Conservation (phyloP, 2,329 filamentous ascomycete genomes). For the Raffaelea albimanens region DNA sequence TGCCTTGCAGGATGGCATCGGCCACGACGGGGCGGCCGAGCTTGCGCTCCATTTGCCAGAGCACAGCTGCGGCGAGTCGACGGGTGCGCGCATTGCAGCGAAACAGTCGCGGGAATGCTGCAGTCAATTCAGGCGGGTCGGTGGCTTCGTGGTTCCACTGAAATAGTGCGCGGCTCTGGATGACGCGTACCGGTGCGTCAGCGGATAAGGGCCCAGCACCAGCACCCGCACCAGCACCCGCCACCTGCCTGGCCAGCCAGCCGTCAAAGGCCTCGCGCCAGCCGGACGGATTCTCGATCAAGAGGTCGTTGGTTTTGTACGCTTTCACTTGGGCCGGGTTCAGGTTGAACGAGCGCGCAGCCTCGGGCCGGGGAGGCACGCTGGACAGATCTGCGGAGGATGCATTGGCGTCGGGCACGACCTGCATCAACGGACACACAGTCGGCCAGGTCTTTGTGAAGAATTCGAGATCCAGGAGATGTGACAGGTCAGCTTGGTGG, state of each 20-base stretch:
- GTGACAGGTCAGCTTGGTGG: slow-evolving; percentile 7
- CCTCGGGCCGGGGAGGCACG: slow-evolving; percentile 5
- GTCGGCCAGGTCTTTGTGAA: slow-evolving; percentile 9
- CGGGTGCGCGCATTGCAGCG: neutral
- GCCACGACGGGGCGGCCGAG: slow-evolving; percentile 17
- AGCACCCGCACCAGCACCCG: neutral
- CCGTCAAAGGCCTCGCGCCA: slow-evolving; percentile 8
- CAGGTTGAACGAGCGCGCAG: no score
- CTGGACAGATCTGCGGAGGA: slow-evolving; percentile 1
- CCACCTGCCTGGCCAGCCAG: slow-evolving; percentile 2
- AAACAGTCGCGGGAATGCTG: slow-evolving; percentile 3
- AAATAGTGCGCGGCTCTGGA: slow-evolving; percentile 15
- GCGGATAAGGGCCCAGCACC: slow-evolving; percentile 1
- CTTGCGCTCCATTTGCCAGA: slow-evolving; percentile 19
- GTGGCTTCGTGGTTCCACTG: slow-evolving; percentile 12
- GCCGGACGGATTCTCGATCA: slow-evolving; percentile 7
- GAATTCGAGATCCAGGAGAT: slow-evolving; percentile 9
- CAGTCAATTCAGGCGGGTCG: slow-evolving; percentile 1
- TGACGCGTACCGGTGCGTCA: slow-evolving; percentile 10
- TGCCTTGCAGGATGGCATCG: neutral
- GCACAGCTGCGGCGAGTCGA: slow-evolving; percentile 20
- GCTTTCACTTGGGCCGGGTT: no score
- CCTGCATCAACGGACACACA: slow-evolving; percentile 10
- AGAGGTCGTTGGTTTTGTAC: no score
- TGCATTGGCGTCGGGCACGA: slow-evolving; percentile 7